Evolutionary conservation across 2,329 filamentous ascomycete species (phyloP).

Genomic region (Coniochaeta sp.): DNA sequence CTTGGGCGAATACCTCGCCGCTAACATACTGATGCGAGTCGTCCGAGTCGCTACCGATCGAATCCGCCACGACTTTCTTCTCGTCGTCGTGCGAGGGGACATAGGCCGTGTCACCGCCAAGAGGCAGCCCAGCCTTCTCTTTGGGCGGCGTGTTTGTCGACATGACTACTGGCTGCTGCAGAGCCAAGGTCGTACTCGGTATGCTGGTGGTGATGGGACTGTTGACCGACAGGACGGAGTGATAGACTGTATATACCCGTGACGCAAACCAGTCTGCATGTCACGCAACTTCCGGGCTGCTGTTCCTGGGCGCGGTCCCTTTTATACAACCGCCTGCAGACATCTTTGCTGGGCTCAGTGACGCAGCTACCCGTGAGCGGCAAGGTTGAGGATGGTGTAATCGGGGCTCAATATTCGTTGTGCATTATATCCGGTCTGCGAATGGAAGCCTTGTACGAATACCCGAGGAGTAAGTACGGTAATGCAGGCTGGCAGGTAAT

Average conservation of each 20-base stretch:
- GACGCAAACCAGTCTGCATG: not conserved
- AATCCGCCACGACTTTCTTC: not conserved
- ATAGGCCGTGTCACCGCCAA: not conserved
- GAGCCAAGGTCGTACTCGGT: not conserved
- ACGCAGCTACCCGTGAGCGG: not conserved
- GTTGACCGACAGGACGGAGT: too few relatives aligned
- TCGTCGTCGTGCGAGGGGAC: not conserved
- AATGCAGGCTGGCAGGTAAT: not conserved
- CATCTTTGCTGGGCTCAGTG: not conserved
- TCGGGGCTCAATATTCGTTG: not conserved
- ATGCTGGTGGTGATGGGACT: not conserved
- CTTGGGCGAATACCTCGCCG: constrained; percentile 9
- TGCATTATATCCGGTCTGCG: not conserved
- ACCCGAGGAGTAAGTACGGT: not conserved
- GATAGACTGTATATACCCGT: not conserved
- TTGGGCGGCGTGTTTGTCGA: not conserved
- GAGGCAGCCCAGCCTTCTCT: not conserved
- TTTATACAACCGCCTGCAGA: not conserved
- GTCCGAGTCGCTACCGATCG: not conserved
- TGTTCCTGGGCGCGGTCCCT: not conserved
- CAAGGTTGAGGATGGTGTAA: constrained; percentile 1
- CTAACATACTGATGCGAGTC: not conserved
- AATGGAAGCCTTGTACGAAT: not conserved
- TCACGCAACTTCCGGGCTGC: not conserved
- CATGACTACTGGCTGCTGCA: constrained; percentile 1